A percentile compares a stretch with the other conserved stretches of the same genome.
phyloP scores from a whole-genome alignment of 768 basidiomycete species.

The Kwoniella dendrophila region DNA sequence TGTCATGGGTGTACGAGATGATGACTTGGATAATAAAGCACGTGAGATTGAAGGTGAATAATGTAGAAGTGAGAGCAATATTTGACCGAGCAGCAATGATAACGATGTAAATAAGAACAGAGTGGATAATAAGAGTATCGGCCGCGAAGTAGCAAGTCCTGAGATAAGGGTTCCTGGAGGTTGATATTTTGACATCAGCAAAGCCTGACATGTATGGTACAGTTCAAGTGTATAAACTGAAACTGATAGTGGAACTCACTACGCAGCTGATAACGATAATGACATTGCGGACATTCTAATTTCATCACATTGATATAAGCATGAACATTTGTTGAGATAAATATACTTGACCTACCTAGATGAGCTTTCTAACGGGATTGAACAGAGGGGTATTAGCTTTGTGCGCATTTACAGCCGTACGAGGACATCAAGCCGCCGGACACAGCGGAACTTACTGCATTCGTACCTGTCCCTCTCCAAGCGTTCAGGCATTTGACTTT shows the following conservation, averaged over 20 bases:
- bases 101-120: conserved; percentile 36
- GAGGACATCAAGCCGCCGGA: not conserved
- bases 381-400: not conserved
- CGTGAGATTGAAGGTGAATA: conserved; percentile 23
- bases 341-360: conserved; percentile 25
- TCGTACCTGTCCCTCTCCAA: conserved; percentile 48
- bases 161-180: conserved; percentile 42
- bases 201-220: not conserved
- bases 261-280: conserved; percentile 44
- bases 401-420: not conserved
- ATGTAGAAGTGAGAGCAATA: conserved; percentile 31
- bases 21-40: not conserved
- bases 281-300: conserved; percentile 53
- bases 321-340: not conserved
- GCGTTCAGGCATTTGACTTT: conserved; percentile 49
- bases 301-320: not conserved
- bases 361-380: conserved; percentile 40
- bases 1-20: not conserved
- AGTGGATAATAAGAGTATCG: conserved; percentile 40
- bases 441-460: conserved; percentile 35
- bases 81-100: conserved; percentile 37
- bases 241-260: conserved; percentile 22
- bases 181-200: not conserved
- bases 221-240: too few species aligned
- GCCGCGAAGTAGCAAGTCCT: conserved; percentile 47